phyloP scores from a whole-genome alignment of 345 rosid genomes.

The Erodium maritimum region DNA sequence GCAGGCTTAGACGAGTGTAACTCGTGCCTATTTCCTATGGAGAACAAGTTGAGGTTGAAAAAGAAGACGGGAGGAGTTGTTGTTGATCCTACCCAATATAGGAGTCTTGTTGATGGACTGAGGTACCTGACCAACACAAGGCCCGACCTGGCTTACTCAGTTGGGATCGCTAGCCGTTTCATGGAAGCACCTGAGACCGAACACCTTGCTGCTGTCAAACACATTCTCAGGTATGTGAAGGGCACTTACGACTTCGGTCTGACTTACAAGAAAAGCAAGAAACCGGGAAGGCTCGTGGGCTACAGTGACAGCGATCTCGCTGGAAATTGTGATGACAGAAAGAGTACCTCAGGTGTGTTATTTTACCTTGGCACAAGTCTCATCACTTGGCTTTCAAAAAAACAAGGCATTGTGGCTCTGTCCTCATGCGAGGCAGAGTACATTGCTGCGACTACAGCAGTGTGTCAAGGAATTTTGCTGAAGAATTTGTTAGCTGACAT shows the following conservation, averaged over 20 bases:
- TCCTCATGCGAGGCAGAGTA: no score
- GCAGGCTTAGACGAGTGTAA: conserved; percentile 6
- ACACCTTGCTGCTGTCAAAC: conserved; percentile 9
- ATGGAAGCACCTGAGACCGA: conserved; percentile 7
- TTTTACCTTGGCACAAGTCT: no score
- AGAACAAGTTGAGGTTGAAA: background rate
- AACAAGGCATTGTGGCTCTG: no score
- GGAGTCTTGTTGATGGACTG: conserved; percentile 2
- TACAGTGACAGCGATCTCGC: conserved; percentile 2
- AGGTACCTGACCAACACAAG: conserved; percentile 7
- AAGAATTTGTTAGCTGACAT: no score
- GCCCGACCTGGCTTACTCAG: conserved; percentile 4
- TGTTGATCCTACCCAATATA: conserved; percentile 2
- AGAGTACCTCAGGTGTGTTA: no score
- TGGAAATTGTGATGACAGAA: no score
- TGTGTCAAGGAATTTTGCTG: no score
- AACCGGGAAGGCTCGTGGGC: background rate
- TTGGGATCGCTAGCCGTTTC: conserved; percentile 5
- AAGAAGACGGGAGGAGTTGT: background rate
- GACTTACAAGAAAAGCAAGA: background rate
- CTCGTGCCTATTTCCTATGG: conserved; percentile 6
- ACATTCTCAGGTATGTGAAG: conserved; percentile 4
- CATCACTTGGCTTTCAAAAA: no score
- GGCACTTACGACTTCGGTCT: background rate
- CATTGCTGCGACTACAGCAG: no score